Evolutionary conservation across 2,329 filamentous ascomycete genomes (phyloP), one percentile per base, ranked within the genome.

Genomic region (Exophiala calicioides): DNA sequence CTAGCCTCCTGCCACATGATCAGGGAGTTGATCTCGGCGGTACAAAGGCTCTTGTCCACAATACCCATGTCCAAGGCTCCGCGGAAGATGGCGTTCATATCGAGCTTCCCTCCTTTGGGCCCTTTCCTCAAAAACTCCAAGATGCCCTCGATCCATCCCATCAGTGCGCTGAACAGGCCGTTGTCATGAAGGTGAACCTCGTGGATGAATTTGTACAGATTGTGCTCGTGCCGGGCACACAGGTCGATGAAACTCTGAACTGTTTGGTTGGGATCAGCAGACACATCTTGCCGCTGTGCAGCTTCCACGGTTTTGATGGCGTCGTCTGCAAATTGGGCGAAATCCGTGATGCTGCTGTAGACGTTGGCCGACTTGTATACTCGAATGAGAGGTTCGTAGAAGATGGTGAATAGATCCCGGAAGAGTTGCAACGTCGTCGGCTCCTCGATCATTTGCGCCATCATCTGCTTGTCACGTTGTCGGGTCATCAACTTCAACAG

Each of bases 321-420:
- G 65, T 98, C 93, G 62, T 96, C 90, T 42, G 93, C 82, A 60
- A 98, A 98, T 29, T 83, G 77, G 0, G 91, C 87, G 71, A 98
- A 97, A 67, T 98, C 93, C 0, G 91, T 97, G 50, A 98, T 91
- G 63, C 88, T 94, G 73, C 84, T 93, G 76, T 97, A 97, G 19
- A 98, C 91, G 60, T 97, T 98, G 56, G 93, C 93, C 15, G 90
- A 95, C 71, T 97, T 98, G 77, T 98, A 98, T 0, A 98, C 93
- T 36, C 93, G 81, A 12, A 98, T 89, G 16, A 98, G 82, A 0
- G 93, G 93, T 65, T 98, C 93, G 69, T 98, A 98, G 72, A 98
- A 98, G 64, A 98, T 97, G 24, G 90, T 95, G 67, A 98, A 97
- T 18, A 98, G 78, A 62, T 98, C 93, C 36, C 90, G 83, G 78